Evolutionary conservation across 2,329 filamentous ascomycete species (phyloP).

Genomic region (Dothideomycetes sp.): DNA sequence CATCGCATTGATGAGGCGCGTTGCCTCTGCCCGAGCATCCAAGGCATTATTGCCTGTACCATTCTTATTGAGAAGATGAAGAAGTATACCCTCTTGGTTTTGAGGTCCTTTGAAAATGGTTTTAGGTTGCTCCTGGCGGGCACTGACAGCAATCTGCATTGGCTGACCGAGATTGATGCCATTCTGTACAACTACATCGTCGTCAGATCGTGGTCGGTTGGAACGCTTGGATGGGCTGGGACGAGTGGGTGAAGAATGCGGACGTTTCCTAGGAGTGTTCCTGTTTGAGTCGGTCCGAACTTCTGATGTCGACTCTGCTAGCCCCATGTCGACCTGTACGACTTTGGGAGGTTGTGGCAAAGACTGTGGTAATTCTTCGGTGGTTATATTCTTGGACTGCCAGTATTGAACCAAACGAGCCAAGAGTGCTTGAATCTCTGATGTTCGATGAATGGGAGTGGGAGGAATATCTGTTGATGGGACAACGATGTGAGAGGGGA

Average conservation of each 20-base stretch:
- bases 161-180: slow-evolving; percentile 23
- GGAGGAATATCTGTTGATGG: no score
- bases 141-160: slow-evolving; percentile 9
- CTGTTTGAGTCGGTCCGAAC: no score
- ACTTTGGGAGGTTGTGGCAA: no score
- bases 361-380: no score
- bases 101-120: not conserved
- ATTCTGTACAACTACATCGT: slow-evolving; percentile 20
- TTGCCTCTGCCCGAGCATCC: not conserved
- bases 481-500: no score
- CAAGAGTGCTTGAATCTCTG: no score
- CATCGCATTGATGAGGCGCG: not conserved
- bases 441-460: no score
- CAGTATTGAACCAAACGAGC: no score
- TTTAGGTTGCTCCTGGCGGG: no score
- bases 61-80: not conserved
- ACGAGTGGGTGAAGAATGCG: slow-evolving; percentile 16
- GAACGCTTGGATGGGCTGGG: not conserved
- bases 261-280: slow-evolving; percentile 14
- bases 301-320: no score
- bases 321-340: no score
- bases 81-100: not conserved
- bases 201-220: slow-evolving; percentile 1
- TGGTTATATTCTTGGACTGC: no score
- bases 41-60: not conserved